These are phyloP conservation scores for Petunia hybrid DNA, from an alignment of 305 asterid genomes.

Conservation along the genomic window DNA sequence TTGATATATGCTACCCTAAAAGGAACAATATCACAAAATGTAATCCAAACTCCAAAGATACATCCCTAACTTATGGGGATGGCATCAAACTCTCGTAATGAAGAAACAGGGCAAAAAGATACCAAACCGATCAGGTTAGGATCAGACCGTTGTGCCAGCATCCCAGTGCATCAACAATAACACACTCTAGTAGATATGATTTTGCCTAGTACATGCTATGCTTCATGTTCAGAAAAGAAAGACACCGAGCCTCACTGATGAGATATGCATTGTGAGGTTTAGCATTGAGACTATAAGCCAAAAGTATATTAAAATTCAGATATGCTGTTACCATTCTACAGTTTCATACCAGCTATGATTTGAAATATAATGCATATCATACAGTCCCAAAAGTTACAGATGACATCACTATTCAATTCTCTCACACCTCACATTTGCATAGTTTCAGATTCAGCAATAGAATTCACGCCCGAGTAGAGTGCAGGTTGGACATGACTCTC, in stretches of 20 bases:
- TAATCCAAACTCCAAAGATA: too few relatives aligned
- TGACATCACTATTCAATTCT: neutral
- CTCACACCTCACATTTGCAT: conserved; percentile 7
- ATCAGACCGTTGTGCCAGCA: neutral
- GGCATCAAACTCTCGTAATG: neutral
- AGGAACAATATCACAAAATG: neutral
- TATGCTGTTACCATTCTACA: neutral
- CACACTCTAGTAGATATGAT: neutral
- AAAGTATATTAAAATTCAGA: neutral
- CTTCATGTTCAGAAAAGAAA: neutral
- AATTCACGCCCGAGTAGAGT: neutral
- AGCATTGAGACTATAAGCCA: neutral
- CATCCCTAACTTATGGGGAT: neutral
- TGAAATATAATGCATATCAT: neutral
- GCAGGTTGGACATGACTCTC: neutral
- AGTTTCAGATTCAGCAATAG: neutral
- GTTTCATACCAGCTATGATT: neutral
- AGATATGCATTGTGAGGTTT: neutral
- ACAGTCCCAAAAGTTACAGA: neutral
- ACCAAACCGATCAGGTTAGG: neutral
- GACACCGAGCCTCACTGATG: neutral
- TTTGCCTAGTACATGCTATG: neutral
- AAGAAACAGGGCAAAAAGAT: neutral
- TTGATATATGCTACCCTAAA: neutral
- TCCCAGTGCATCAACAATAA: neutral